A percentile compares a stretch with the other conserved stretches of the same genome.
phyloP scores from a whole-genome alignment of 2,329 filamentous ascomycete species.

The Penicillium capsulatum region DNA sequence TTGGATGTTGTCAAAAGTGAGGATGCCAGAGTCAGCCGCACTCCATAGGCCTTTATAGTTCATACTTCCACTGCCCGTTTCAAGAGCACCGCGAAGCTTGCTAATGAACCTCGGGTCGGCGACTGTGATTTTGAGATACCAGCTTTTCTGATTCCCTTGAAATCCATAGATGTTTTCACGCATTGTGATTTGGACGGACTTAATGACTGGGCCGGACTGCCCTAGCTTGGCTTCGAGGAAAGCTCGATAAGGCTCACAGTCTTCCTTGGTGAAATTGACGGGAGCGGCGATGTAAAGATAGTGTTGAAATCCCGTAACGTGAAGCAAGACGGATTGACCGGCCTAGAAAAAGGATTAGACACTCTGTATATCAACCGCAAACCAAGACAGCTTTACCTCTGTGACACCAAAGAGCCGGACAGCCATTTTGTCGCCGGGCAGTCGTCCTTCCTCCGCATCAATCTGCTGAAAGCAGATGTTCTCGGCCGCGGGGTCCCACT shows the following conservation, averaged over 20 bases:
- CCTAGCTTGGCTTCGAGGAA: conserved; percentile 77
- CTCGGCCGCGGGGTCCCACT: conserved; percentile 62
- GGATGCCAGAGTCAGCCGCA: conserved; percentile 62
- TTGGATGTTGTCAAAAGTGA: conserved; percentile 94
- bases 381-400: conserved; percentile 48
- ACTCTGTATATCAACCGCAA: background rate
- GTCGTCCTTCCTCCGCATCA: conserved; percentile 82
- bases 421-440: conserved; percentile 70
- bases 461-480: conserved; percentile 91
- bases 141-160: conserved; percentile 85
- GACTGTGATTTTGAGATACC: conserved; percentile 89
- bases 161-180: conserved; percentile 91
- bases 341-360: conserved; percentile 33
- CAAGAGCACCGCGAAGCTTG: conserved; percentile 69
- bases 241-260: conserved; percentile 72
- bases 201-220: conserved; percentile 68
- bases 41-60: conserved; percentile 94
- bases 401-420: conserved; percentile 95
- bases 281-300: conserved; percentile 94
- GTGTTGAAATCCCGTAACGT: conserved; percentile 93
- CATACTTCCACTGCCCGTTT: conserved; percentile 59
- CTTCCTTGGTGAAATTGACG: conserved; percentile 69
- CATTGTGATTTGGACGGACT: conserved; percentile 76
- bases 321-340: conserved; percentile 88
- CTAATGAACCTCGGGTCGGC: conserved; percentile 82